phyloP scores from a whole-genome alignment of 768 basidiomycete genomes.

The Cystofilobasidium bisporidii region DNA sequence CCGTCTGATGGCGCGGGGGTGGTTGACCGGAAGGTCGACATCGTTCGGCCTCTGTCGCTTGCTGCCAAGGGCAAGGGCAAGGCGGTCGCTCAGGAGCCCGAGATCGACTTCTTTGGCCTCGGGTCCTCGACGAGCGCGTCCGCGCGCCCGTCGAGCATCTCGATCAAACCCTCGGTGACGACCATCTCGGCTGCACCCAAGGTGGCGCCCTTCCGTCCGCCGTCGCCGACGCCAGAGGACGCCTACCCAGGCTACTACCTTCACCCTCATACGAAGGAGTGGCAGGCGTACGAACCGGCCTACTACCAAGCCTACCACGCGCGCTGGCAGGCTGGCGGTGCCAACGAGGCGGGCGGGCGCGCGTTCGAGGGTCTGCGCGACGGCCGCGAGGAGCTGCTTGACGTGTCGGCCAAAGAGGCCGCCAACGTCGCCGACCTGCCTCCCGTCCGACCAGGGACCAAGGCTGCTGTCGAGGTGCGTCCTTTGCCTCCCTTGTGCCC shows the following conservation, averaged over 20 bases:
- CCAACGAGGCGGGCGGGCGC: constrained; percentile 7
- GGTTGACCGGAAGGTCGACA: constrained; percentile 1
- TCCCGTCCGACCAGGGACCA: background rate
- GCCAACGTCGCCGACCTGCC: background rate
- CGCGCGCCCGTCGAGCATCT: background rate
- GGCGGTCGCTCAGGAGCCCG: constrained; percentile 6
- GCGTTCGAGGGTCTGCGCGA: background rate
- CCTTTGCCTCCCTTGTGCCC: background rate
- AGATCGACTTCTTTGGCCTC: constrained; percentile 28
- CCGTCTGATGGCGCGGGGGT: background rate
- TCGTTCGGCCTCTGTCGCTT: constrained; percentile 19
- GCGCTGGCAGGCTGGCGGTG: constrained; percentile 10
- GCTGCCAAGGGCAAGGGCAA: constrained; percentile 9
- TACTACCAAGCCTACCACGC: constrained; percentile 20
- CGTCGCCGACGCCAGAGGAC: constrained; percentile 18
- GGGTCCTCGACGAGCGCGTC: constrained; percentile 4
- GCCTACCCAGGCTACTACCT: constrained; percentile 28
- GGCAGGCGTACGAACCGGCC: constrained; percentile 25
- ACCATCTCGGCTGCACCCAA: constrained; percentile 22
- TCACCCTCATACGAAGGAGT: constrained; percentile 18
- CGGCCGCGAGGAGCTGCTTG: background rate
- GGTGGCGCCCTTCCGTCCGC: constrained; percentile 20
- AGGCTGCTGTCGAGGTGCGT: background rate
- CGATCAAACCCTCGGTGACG: background rate
- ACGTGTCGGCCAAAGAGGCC: background rate